Percentiles rank a stretch among this genome's conserved stretches.
Evolutionary conservation across 352 stramenopile genomes (phyloP).

Genomic region (Globisporangium middletonii): DNA sequence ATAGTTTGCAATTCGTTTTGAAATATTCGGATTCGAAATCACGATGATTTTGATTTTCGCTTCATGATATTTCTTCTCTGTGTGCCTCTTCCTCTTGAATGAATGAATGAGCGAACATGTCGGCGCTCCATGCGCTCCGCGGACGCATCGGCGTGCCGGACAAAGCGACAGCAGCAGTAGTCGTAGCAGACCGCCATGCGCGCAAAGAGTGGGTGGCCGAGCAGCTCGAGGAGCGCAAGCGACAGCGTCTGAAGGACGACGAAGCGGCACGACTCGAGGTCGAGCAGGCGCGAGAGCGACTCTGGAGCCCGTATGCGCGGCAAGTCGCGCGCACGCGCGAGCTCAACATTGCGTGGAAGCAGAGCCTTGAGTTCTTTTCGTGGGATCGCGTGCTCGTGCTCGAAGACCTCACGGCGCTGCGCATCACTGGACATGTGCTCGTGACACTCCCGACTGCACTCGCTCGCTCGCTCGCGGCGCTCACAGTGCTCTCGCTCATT

Average conservation of each 20-base stretch:
- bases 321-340: slow-evolving; percentile 33
- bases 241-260: slow-evolving; percentile 30
- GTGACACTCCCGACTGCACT: slow-evolving; percentile 25
- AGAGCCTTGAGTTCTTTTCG: slow-evolving; percentile 41
- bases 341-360: slow-evolving; percentile 68
- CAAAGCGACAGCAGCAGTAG: background rate
- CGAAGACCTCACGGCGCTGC: slow-evolving; percentile 34
- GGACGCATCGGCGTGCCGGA: background rate
- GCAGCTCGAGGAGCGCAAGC: slow-evolving; percentile 35
- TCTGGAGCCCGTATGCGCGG: slow-evolving; percentile 44
- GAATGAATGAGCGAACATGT: slow-evolving; percentile 5
- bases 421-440: slow-evolving; percentile 45
- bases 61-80: no score
- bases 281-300: slow-evolving; percentile 23
- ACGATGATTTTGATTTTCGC: no score
- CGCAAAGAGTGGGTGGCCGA: slow-evolving; percentile 43
- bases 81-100: no score
- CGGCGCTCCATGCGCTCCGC: slow-evolving; percentile 4
- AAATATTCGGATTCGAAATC: no score
- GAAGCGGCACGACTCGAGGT: slow-evolving; percentile 21
- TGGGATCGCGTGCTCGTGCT: slow-evolving; percentile 42
- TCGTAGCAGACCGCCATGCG: slow-evolving; percentile 9
- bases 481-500: slow-evolving; percentile 51
- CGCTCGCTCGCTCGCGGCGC: slow-evolving; percentile 16
- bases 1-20: no score